Evolutionary conservation across 257 asterid genomes (phyloP), one percentile per base, ranked within the genome.

Genomic region (Fraxinus excelsior): DNA sequence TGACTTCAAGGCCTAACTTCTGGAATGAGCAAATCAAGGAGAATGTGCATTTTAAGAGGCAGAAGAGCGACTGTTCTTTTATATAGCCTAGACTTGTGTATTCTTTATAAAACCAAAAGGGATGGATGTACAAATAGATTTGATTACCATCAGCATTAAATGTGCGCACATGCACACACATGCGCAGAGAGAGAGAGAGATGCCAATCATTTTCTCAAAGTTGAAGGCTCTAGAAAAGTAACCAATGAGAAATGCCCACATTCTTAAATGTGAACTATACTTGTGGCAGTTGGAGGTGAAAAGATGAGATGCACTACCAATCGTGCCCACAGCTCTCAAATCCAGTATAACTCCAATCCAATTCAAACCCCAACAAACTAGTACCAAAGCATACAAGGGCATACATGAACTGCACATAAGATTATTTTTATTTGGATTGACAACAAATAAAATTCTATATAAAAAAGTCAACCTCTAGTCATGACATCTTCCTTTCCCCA

Each of bases 141-240:
- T 72, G 26, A 35, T 25, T n/a, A 42, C 64, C 78, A 65, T 26
- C 23, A 28, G 77, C 29, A 40, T 40, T 40, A 29, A 71, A 58
- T 58, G 73, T 44, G 4, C 19, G 46, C 44, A 25, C 62, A 10
- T 11, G 26, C 64, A 6, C 64, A 19, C 64, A 6, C 26, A n/a
- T 26, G 16, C n/a, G 2, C 19, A 44, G 3, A n/a, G n/a, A n/a
- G n/a, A n/a, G n/a, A 40, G 3, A 40, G 4, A 40, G 49, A 40
- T 11, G 16, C 14, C 49, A 40, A 40, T 40, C 49, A 10, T 40
- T 40, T 40, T 40, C 4, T 10, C 14, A 40, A 40, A 40, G 46
- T 40, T 10, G 3, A 38, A 37, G 42, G 12, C 44, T 38, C 44
- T 10, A 38, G 13, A 38, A 38, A 38, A 38, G 44, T 38, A 38